A percentile compares a stretch with the other conserved stretches of the same genome.
These are phyloP conservation scores for Wickerhamiella bombiphila DNA, from an alignment of 805 yeast species.

Conservation along the genomic window DNA sequence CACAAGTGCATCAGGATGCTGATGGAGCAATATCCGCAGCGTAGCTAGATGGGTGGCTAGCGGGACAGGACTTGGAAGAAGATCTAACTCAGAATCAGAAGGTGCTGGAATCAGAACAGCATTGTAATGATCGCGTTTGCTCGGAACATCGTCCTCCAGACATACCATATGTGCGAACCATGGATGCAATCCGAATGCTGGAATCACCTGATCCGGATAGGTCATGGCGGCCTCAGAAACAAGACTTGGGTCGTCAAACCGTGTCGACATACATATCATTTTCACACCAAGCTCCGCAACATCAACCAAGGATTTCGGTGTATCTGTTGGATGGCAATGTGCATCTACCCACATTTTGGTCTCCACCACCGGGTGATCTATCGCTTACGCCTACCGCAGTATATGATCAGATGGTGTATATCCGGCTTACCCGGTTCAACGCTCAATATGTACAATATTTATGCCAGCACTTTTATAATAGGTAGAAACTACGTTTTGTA, in stretches of 20 bases:
- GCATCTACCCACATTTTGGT: constrained; percentile 24
- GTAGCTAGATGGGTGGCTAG: constrained; percentile 26
- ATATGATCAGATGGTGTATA: no score
- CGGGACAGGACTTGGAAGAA: constrained; percentile 48
- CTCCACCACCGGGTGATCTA: no score
- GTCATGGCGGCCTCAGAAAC: constrained; percentile 21
- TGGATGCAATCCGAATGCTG: constrained; percentile 60
- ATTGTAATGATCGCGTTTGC: constrained; percentile 36
- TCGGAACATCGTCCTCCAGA: constrained; percentile 26
- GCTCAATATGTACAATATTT: background rate
- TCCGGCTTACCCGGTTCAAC: no score
- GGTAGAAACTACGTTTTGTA: background rate
- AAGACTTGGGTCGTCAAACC: constrained; percentile 22
- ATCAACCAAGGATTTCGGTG: constrained; percentile 13
- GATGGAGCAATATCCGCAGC: constrained; percentile 24
- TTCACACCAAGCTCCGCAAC: constrained; percentile 13
- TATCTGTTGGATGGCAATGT: constrained; percentile 29
- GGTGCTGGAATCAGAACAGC: constrained; percentile 32
- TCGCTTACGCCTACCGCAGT: no score
- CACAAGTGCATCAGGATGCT: constrained; percentile 32
- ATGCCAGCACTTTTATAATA: background rate
- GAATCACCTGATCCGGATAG: constrained; percentile 21
- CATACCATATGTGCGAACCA: constrained; percentile 59
- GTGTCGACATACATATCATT: constrained; percentile 26
- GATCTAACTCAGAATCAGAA: constrained; percentile 26